Evolutionary conservation across 2,329 filamentous ascomycete genomes (phyloP), one percentile per base, ranked within the genome.

Genomic region (Cladobotryum protrusum): DNA sequence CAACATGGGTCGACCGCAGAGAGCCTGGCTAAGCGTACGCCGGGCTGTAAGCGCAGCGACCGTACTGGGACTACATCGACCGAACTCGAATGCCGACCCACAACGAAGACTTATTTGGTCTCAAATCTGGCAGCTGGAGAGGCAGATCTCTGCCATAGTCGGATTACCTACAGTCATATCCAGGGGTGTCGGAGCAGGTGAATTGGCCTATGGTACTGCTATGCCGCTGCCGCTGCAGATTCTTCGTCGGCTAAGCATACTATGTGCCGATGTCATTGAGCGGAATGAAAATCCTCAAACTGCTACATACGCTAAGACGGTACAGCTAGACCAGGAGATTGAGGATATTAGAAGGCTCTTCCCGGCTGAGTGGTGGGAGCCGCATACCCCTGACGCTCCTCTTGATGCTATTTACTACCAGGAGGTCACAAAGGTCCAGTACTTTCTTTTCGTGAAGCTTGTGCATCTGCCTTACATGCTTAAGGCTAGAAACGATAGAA

Each of bases 1-100:
- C 46, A 76, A 79, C 50, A 72, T 78, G 53, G 79, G 79, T 2
- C 72, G 75, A 39, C 77, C 79, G 11, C 72, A 76, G 34, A 70
- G 74, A 54, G 72, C 75, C 1, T 83, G 79, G 79, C 64, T 78
- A 5, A 61, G 70, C 8, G 69, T 69, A 37, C 72, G 78, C 12
- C 70, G 73, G 37, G 78, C 72, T 3, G 64, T 82, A 36, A 74
- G 74, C 56, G 72, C 75, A 51, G 72, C 72, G 6, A 70, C 81
- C 52, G 63, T 82, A 1, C 72, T 78, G 1, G 75, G 77, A 54
- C 67, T 72, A 32, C 70, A 76, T 52, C 59, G 67, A 9, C 61
- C 63, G 4, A 56, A 48, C 14, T 59, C 24, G 52, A 43, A 9
- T 50, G 63, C 5, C 63, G 63, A 44, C 57, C 60, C 34, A 14